Evolutionary conservation across 78 protist species (phyloP).

Genomic region (Cavenderia fasciculata): DNA sequence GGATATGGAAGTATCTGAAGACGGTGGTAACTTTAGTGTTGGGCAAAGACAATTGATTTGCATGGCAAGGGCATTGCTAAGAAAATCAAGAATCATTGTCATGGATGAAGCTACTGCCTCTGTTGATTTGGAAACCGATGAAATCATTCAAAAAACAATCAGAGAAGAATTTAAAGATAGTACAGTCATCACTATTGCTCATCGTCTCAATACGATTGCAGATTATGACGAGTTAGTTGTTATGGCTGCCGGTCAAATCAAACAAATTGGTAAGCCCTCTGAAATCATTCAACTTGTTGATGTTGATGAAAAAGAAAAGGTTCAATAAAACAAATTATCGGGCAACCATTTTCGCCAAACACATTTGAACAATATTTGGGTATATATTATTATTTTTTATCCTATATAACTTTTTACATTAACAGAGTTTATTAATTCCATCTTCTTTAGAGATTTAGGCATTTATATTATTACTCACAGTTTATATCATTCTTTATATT

Average conservation of each 20-base stretch:
- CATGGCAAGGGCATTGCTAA: slow-evolving; percentile 91
- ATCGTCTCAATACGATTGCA: slow-evolving; percentile 90
- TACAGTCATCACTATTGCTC: slow-evolving; percentile 88
- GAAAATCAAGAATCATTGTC: slow-evolving; percentile 60
- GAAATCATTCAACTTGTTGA: background rate
- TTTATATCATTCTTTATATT: no score
- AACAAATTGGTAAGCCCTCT: slow-evolving; percentile 67
- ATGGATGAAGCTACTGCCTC: slow-evolving; percentile 96
- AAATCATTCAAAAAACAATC: slow-evolving; percentile 75
- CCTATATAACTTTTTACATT: no score
- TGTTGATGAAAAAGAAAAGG: no score
- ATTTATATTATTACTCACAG: no score
- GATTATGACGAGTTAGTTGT: slow-evolving; percentile 84
- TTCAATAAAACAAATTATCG: no score
- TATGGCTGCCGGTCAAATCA: slow-evolving; percentile 49
- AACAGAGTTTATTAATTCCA: no score
- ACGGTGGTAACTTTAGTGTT: slow-evolving; percentile 82
- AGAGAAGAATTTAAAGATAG: slow-evolving; percentile 79
- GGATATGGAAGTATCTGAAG: background rate
- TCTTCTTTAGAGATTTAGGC: no score
- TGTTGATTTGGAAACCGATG: slow-evolving; percentile 82
- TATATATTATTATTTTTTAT: no score
- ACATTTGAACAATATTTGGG: no score
- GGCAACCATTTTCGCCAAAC: no score
- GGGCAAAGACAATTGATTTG: slow-evolving; percentile 96